Evolutionary conservation across 345 rosid genomes (phyloP), one percentile per base, ranked within the genome.

Genomic region (Hibiscus tridactylites): DNA sequence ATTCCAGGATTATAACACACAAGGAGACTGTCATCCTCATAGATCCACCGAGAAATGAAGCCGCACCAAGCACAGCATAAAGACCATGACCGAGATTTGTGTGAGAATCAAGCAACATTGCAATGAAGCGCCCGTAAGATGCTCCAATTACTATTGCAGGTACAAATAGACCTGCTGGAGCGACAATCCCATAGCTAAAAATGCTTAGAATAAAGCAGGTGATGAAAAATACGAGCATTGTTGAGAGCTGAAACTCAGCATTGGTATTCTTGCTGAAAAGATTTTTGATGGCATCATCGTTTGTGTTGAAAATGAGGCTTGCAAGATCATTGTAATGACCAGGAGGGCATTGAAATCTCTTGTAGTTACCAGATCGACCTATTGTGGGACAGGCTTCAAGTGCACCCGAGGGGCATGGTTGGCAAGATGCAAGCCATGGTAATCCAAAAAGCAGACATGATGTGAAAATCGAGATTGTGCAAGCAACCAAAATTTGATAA

Each of bases 11-110:
- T 71, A 95, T 88, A 35, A 89, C 98, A 76, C 97, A 92, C 21
- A 91, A 79, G 50, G 97, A 95, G 61, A 92, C 94, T 0, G 99
- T 95, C 92, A 82, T 88, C 86, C 97, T 86, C 99, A 92, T 95
- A 29, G 99, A 83, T 76, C 99, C 98, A 4, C 96, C 96, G n/a
- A 90, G 93, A 76, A 95, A 82, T 21, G 99, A 88, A 11, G 98
- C 92, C 73, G 97, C 98, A 65, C 97, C 99, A 6, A 95, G 88
- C 70, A 90, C 97, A 42, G 97, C 99, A 71, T 83, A 95, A 54
- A 94, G 91, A 62, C 97, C 97, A 9, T 90, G 89, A 74, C 88
- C 83, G 67, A 94, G 96, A 80, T 66, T 80, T 21, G 89, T 70
- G 73, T 73, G 72, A n/a, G 91, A 62, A 31, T 92, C 85, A 61